These are phyloP conservation scores for Trichomonas vaginalis DNA, from an alignment of 208 protist species.

Conservation along the genomic window DNA sequence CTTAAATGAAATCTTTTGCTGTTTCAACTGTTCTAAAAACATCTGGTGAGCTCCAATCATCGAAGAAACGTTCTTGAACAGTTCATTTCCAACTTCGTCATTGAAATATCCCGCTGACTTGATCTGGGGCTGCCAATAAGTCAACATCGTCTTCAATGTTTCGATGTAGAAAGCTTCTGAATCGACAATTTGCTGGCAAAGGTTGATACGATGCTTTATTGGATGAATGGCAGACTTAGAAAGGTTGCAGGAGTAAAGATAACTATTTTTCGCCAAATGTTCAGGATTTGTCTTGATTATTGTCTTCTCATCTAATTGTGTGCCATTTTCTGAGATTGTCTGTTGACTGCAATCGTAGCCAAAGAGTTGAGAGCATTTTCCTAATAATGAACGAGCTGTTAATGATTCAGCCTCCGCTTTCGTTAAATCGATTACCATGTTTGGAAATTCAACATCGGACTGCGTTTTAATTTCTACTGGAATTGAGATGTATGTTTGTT, in stretches of 20 bases:
- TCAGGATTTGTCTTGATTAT: background rate
- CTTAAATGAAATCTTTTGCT: background rate
- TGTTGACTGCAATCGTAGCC: background rate
- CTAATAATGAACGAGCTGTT: background rate
- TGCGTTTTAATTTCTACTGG: background rate
- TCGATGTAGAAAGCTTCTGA: background rate
- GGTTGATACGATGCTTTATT: background rate
- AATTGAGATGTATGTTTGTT: background rate
- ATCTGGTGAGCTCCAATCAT: background rate
- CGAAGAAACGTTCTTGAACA: background rate
- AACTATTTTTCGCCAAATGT: background rate
- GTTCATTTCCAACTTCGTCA: background rate
- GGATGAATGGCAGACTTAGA: background rate
- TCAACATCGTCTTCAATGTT: background rate
- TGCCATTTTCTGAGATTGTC: background rate
- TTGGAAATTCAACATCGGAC: background rate
- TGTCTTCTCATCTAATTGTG: background rate
- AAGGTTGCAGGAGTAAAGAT: background rate
- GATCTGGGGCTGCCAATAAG: background rate
- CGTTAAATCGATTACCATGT: background rate
- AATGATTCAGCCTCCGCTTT: background rate
- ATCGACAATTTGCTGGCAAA: background rate
- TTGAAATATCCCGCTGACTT: background rate
- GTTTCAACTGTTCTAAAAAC: background rate
- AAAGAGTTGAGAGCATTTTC: background rate